Base-by-base conservation (phyloP, 1,284 basidiomycete species). In the Fomitopsis palustris region DNA sequence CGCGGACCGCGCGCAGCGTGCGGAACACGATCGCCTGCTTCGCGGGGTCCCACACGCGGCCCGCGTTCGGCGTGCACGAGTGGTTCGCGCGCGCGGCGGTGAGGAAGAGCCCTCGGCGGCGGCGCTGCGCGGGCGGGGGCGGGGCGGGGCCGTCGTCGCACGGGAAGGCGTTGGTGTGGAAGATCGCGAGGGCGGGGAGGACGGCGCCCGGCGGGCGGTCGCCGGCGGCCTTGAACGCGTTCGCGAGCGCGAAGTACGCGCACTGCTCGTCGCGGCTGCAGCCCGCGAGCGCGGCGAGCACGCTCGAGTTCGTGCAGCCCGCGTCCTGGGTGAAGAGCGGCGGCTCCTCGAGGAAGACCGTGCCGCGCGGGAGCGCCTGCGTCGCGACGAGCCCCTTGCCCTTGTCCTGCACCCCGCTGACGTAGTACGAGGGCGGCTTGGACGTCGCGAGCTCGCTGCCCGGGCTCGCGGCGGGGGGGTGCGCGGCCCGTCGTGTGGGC, bases 1-100 rank as follows among this genome's bases (percentile, higher is more conserved):
- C 63, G n/a, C 65, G 62, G 31, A 86, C 66, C 54, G 77, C 77
- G 19, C 75, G 59, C 38, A 69, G 53, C 39, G 65, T 62, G 25
- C 65, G 65, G 57, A 70, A 67, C 21, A 55, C 37, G 61, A 68
- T 63, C 37, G 56, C 58, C 41, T 64, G 59, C 42, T 56, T 45
- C 17, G 23, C 55, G 17, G 58, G 35, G 49, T 67, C 64, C 67
- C 68, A 70, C 23, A 47, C 53, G 21, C 63, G 64, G 23, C 47
- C 56, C 31, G 69, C 53, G 53, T 70, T 70, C 19, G 68, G 67
- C 42, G 63, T 56, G 57, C 67, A 70, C n/a, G 68, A 67, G 56
- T 68, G 67, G 52, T 70, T 70, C 27, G 69, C 55, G 10, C 65
- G 65, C 29, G 67, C 59, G 17, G 61, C 68, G 23, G 57, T 55